Evolutionary conservation across 495 filamentous ascomycete genomes (phyloP), one percentile per base, ranked within the genome.

Genomic region (Saxispiralis lemnorum): DNA sequence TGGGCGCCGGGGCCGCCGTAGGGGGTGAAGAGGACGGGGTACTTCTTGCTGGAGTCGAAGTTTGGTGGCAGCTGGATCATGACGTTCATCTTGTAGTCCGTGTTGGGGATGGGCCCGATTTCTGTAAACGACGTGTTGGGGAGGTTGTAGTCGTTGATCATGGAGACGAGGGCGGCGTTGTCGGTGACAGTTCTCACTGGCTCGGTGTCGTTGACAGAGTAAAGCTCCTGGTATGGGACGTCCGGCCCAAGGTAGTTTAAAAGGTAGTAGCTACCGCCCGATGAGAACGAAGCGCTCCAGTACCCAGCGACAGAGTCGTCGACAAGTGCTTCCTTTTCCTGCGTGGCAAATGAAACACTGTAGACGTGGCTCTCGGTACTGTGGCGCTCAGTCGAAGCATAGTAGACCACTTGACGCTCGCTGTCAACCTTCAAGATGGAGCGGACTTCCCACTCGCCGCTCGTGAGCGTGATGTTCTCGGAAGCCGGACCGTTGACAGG

Each of bases 1-100:
- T 74, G 70, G 0, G 70, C 59, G 24, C 63, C 63, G 0, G 72
- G 72, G 0, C 72, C 71, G 20, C 72, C 71, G 46, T 76, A 76
- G 7, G 66, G 66, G 9, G 65, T 65, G 39, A 75, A 66, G 1
- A 76, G 54, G 9, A 70, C 62, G 0, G 71, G 72, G 52, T 76
- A 76, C 43, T 70, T 71, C 52, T 71, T 73, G 4, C 38, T 14
- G 2, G 64, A 54, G 46, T 66, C 49, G 43, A 72, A 72, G 40
- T 65, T 66, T 9, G 67, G 61, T 0, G 70, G 70, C 2, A 71
- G 63, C 11, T 56, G 57, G 38, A 71, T 57, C 49, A 65, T 56
- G 13, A 67, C 62, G 46, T 69, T 70, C 28, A 73, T 51, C n/a
- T 44, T 57, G 44, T 63, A 64, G 31, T 65, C 66, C 21, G 60